A percentile compares a stretch with the other conserved stretches of the same genome.
These are phyloP conservation scores for Diospyros lotus DNA, from an alignment of 148 eudicot genomes.

Conservation along the genomic window DNA sequence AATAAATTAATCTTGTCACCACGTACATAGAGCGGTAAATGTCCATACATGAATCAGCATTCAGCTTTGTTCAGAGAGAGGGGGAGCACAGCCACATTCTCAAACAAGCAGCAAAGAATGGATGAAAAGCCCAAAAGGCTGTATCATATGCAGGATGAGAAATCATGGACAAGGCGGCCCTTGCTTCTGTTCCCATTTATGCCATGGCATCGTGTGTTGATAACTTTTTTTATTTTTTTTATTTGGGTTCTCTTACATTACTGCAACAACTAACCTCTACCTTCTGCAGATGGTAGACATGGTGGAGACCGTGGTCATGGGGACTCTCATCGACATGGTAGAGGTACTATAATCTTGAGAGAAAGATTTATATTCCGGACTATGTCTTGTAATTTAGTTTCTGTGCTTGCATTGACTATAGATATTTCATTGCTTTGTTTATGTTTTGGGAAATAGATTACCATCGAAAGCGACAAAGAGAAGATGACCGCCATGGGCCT, in stretches of 20 bases:
- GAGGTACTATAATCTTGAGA: conserved; percentile 45
- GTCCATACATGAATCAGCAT: too few species aligned
- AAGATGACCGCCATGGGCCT: conserved; percentile 71
- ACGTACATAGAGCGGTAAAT: too few species aligned
- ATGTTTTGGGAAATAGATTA: conserved; percentile 42
- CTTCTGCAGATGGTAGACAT: conserved; percentile 65
- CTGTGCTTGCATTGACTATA: not conserved
- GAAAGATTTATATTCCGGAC: not conserved
- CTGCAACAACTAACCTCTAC: conserved; percentile 13
- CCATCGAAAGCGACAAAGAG: conserved; percentile 73
- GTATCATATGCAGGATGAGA: too few species aligned
- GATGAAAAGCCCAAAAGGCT: too few species aligned
- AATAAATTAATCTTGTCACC: too few species aligned
- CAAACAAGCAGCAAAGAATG: too few species aligned
- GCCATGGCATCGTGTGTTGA: too few species aligned
- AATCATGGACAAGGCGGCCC: too few species aligned
- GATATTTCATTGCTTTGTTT: not conserved
- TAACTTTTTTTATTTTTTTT: not conserved
- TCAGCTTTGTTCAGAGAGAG: too few species aligned
- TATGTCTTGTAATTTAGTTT: not conserved
- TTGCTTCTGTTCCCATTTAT: too few species aligned
- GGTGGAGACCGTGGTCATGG: conserved; percentile 64
- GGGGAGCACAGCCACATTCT: too few species aligned
- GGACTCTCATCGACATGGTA: conserved; percentile 63
- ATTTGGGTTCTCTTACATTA: not conserved